Evolutionary conservation across 768 basidiomycete genomes (phyloP), one percentile per base, ranked within the genome.

Genomic region (Leccinum incarnatum): DNA sequence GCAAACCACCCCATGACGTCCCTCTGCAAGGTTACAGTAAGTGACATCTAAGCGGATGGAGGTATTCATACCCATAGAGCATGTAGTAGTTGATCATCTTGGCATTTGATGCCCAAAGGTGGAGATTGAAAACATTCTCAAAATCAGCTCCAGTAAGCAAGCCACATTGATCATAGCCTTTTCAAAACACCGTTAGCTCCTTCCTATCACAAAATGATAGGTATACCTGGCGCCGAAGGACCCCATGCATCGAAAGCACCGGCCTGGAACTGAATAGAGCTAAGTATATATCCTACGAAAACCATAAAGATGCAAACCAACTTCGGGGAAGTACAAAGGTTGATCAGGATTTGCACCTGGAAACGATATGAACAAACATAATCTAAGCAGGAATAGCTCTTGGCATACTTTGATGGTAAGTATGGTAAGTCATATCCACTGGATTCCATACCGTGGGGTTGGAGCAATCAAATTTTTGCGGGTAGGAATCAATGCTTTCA

Each of bases 31-130:
- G 21, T 40, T 19, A 19, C 23, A 14, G 9, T 66, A 23, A 65
- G 60, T 21, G 10, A 25, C 0, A 17, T 3, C 42, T 47, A 37
- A 42, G n/a, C 9, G 23, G 56, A 45, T 37, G 40, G 40, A 32
- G 8, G 34, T 14, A 6, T 55, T 27, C 74, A 27, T 68, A 88
- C 88, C 88, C 91, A 64, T 85, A 91, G 55, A 91, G 63, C 93
- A 94, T 93, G 72, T 94, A 94, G 61, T 89, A 90, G 65, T 83
- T 91, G 58, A 93, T 84, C 48, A 94, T 65, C 66, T 93, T 94
- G 2, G 84, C 88, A 71, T 93, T 93, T 51, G 82, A 81, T 10
- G 91, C 90, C 87, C 88, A 91, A 48, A 91, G 77, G 54, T 88
- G 77, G 57, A 84, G 79, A 64, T 94, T 84, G 72, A 92, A 93